These are phyloP conservation scores for Cyamopsis tetragonoloba DNA, from an alignment of 306 rosid species.

Conservation along the genomic window DNA sequence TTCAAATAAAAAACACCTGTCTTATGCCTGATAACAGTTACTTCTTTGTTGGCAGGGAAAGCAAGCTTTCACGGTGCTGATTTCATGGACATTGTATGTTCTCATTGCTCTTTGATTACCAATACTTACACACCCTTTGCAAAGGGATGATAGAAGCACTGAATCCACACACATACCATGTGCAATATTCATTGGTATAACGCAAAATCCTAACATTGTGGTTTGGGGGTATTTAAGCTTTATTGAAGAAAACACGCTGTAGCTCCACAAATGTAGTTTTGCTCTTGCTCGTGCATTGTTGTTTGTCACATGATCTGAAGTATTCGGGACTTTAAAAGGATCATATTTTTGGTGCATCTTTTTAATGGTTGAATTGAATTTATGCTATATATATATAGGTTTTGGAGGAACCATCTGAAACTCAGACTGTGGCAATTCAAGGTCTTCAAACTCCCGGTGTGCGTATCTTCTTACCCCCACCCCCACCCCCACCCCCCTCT, in stretches of 20 bases:
- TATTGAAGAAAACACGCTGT: not conserved
- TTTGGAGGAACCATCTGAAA: slow-evolving; percentile 4
- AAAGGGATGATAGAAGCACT: not conserved
- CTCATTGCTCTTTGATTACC: not conserved
- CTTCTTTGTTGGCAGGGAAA: slow-evolving; percentile 55
- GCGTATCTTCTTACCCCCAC: not conserved
- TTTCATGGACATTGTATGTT: slow-evolving; percentile 59
- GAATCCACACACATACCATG: too few relatives aligned
- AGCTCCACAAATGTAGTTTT: not conserved
- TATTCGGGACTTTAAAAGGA: not conserved
- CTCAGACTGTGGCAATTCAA: not conserved
- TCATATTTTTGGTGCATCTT: too few relatives aligned
- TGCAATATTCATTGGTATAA: too few relatives aligned
- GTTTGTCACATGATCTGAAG: not conserved
- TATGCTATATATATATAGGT: not conserved
- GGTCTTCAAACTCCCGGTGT: slow-evolving; percentile 8
- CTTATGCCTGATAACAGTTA: not conserved
- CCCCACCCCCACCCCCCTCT: too few relatives aligned
- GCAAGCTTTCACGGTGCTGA: slow-evolving; percentile 50
- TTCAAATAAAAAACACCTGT: too few relatives aligned
- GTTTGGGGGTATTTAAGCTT: not conserved
- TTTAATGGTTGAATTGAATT: not conserved
- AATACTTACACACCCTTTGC: not conserved
- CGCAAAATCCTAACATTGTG: not conserved
- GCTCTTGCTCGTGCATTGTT: not conserved